Evolutionary conservation across 2,329 filamentous ascomycete species (phyloP).

Genomic region (Diaporthe vexans): DNA sequence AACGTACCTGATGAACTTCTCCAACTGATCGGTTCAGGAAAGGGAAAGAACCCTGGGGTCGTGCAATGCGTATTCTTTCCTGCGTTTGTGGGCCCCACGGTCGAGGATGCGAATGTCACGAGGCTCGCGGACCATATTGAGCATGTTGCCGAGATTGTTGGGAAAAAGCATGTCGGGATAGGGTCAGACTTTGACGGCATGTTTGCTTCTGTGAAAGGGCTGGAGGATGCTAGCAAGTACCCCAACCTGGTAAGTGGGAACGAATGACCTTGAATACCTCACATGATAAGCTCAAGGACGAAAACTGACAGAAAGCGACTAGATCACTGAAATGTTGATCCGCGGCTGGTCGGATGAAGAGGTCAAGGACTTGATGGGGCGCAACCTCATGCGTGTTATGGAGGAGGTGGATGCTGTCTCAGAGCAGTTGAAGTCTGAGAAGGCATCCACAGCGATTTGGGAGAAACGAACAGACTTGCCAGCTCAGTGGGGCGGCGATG

Average conservation of each 20-base stretch:
- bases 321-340: slow-evolving; percentile 42
- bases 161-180: slow-evolving; percentile 55
- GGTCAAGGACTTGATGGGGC: slow-evolving; percentile 41
- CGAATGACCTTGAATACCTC: too few species aligned
- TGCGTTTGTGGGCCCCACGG: slow-evolving; percentile 41
- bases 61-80: slow-evolving; percentile 57
- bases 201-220: slow-evolving; percentile 44
- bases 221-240: slow-evolving; percentile 49
- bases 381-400: slow-evolving; percentile 42
- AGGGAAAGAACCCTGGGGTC: slow-evolving; percentile 52
- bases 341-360: slow-evolving; percentile 40
- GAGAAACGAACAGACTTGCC: slow-evolving; percentile 40
- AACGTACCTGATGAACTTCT: slow-evolving; percentile 59
- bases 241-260: slow-evolving; percentile 44
- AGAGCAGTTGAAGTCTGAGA: slow-evolving; percentile 34
- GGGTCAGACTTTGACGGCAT: slow-evolving; percentile 56
- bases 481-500: slow-evolving; percentile 37
- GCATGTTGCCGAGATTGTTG: slow-evolving; percentile 48
- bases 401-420: slow-evolving; percentile 39
- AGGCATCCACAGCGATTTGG: slow-evolving; percentile 33
- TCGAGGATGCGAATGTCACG: slow-evolving; percentile 48
- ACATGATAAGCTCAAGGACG: too few species aligned
- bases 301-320: background rate
- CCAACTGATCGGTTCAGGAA: slow-evolving; percentile 46
- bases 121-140: slow-evolving; percentile 52